These are phyloP conservation scores for Blastomyces silverae DNA, from an alignment of 2,329 filamentous ascomycete genomes.

Conservation along the genomic window DNA sequence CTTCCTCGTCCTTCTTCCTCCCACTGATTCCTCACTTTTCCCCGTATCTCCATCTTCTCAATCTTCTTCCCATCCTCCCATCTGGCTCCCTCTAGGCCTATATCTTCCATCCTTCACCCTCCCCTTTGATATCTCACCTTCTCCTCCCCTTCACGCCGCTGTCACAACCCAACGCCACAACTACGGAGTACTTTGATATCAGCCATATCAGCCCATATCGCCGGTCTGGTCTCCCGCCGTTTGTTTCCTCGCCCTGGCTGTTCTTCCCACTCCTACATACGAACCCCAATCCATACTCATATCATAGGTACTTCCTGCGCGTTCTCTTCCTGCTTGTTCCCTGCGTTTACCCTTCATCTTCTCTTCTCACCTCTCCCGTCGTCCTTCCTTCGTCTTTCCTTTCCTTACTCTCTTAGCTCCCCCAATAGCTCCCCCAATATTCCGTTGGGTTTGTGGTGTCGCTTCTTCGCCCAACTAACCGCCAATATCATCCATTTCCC, in stretches of 20 bases:
- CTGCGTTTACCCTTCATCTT: conserved; percentile 15
- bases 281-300: not conserved
- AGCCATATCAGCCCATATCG: conserved; percentile 12
- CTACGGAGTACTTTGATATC: not conserved
- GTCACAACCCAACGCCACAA: not conserved
- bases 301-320: conserved; percentile 1
- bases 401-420: conserved; percentile 11
- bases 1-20: conserved; percentile 18
- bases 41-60: conserved; percentile 5
- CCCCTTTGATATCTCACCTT: conserved; percentile 16
- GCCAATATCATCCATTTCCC: no score
- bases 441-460: not conserved
- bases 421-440: conserved; percentile 7
- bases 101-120: no score
- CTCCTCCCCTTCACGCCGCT: no score
- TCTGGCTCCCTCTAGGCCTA: no score
- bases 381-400: conserved; percentile 17
- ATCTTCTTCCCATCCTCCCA: conserved; percentile 17
- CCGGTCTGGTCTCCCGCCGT: conserved; percentile 13
- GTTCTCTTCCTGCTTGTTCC: conserved; percentile 19
- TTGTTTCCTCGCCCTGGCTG: conserved; percentile 14
- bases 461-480: not conserved
- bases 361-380: conserved; percentile 11
- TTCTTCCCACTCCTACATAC: conserved; percentile 16
- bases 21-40: no score